A percentile compares a stretch with the other conserved stretches of the same genome.
phyloP scores from a whole-genome alignment of 441 rosid genomes.

The Gossypium gossypioides region DNA sequence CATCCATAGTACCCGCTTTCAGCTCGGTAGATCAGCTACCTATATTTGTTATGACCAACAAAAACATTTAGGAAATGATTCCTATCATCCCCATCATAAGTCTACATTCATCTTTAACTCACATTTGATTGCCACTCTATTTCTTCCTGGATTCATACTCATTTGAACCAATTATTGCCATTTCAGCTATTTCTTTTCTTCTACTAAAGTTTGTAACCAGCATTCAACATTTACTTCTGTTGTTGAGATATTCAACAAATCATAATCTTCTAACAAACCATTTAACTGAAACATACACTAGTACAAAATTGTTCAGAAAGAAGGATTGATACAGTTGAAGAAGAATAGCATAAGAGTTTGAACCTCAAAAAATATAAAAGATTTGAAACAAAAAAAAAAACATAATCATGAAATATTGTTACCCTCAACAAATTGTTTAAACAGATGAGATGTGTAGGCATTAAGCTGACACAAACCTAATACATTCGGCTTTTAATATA shows the following conservation, averaged over 20 bases:
- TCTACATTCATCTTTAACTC: background rate
- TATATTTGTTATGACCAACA: background rate
- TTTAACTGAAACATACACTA: background rate
- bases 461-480: background rate
- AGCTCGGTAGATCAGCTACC: background rate
- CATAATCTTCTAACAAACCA: background rate
- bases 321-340: background rate
- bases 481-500: background rate
- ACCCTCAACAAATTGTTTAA: background rate
- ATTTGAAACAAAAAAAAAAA: background rate
- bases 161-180: background rate
- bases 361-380: background rate
- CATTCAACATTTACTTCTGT: background rate
- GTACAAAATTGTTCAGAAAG: background rate
- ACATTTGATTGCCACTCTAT: background rate
- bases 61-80: background rate
- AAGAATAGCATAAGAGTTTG: background rate
- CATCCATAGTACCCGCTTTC: background rate
- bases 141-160: background rate
- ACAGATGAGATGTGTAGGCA: background rate
- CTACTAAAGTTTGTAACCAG: background rate
- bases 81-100: background rate
- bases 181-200: background rate
- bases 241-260: background rate
- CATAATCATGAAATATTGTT: background rate